Conservation (phyloP, 2,329 filamentous ascomycete genomes). For the Orbilia quercus region DNA sequence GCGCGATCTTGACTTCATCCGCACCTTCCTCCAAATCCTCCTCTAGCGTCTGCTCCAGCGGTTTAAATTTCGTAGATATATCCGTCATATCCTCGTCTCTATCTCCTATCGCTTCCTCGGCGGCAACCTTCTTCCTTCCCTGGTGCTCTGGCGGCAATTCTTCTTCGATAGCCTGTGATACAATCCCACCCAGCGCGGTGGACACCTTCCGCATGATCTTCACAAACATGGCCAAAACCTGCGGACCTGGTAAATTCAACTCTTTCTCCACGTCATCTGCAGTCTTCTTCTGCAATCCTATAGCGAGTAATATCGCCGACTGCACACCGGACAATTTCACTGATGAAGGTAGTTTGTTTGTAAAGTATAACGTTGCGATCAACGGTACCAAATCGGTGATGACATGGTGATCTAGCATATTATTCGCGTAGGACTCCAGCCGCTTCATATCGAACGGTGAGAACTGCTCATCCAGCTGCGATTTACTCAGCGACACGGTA, state of each 20-base stretch:
- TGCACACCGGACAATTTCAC: slow-evolving; percentile 85
- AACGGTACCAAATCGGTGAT: slow-evolving; percentile 90
- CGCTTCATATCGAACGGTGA: slow-evolving; percentile 95
- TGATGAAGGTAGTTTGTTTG: slow-evolving; percentile 74
- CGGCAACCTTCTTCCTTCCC: slow-evolving; percentile 57
- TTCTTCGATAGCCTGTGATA: slow-evolving; percentile 78
- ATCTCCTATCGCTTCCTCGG: slow-evolving; percentile 69
- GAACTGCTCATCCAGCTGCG: slow-evolving; percentile 79
- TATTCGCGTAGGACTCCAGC: slow-evolving; percentile 93
- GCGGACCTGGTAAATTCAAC: slow-evolving; percentile 76
- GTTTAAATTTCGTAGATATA: slow-evolving; percentile 70
- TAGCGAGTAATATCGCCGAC: slow-evolving; percentile 84
- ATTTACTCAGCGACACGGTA: slow-evolving; percentile 72
- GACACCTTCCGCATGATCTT: slow-evolving; percentile 93
- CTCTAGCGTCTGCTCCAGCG: slow-evolving; percentile 76
- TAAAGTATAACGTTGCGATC: slow-evolving; percentile 86
- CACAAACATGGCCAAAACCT: slow-evolving; percentile 95
- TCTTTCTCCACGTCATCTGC: slow-evolving; percentile 84
- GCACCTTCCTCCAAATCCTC: slow-evolving; percentile 88
- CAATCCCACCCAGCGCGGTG: slow-evolving; percentile 77
- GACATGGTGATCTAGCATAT: slow-evolving; percentile 97
- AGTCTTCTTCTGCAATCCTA: slow-evolving; percentile 90
- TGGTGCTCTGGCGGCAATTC: slow-evolving; percentile 71
- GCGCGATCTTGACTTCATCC: slow-evolving; percentile 73
- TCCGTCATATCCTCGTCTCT: slow-evolving; percentile 75